Percentiles rank a stretch among this genome's conserved stretches.
phyloP scores from a whole-genome alignment of 148 eudicot species.

The Amaranthus hypochondriacus region DNA sequence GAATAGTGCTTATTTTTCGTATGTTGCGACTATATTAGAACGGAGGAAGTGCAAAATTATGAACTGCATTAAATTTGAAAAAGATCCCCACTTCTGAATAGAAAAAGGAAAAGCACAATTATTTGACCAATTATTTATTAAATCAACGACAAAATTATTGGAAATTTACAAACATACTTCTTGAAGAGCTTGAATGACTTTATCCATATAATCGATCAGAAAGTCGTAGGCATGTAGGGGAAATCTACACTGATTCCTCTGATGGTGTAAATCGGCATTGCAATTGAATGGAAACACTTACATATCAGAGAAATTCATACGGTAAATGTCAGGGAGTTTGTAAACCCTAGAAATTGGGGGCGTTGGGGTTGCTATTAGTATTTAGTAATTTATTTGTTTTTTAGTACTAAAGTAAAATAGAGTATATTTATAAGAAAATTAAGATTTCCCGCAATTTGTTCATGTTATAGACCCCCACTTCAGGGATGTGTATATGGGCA shows the following conservation, averaged over 20 bases:
- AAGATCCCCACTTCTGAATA: no score
- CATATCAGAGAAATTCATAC: not conserved
- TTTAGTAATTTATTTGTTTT: no score
- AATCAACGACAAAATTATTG: not conserved
- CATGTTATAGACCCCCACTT: not conserved
- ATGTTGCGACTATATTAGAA: no score
- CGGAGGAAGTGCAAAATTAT: not conserved
- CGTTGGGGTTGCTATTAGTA: not conserved
- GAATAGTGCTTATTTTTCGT: no score
- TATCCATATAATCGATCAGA: constrained; percentile 91
- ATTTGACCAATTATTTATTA: not conserved
- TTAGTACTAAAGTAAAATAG: no score
- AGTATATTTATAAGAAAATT: no score
- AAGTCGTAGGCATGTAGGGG: constrained; percentile 88
- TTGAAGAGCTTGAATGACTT: constrained; percentile 94
- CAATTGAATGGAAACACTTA: not conserved
- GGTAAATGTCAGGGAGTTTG: not conserved
- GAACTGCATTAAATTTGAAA: not conserved
- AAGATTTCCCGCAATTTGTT: constrained; percentile 27
- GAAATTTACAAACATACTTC: constrained; percentile 32
- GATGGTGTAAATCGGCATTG: constrained; percentile 78
- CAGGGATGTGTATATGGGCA: no score
- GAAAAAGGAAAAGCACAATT: not conserved
- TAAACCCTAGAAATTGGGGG: constrained; percentile 27
- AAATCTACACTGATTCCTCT: constrained; percentile 88